Evolutionary conservation across 345 rosid genomes (phyloP).

Genomic region (Turritis glabra): DNA sequence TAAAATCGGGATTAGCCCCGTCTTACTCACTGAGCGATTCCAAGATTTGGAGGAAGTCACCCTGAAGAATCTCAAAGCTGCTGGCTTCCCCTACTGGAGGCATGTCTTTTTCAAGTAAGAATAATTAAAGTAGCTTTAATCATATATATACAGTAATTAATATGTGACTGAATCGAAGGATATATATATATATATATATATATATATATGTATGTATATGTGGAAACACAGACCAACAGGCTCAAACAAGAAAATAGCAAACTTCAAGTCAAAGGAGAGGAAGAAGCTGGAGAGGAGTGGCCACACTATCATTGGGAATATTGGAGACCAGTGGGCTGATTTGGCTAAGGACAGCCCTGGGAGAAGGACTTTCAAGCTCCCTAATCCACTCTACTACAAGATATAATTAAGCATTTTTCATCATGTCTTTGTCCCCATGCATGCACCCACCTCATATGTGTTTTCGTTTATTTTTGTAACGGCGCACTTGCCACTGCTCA

Average conservation of each 20-base stretch:
- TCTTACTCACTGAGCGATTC: slow-evolving; percentile 44
- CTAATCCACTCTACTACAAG: slow-evolving; percentile 57
- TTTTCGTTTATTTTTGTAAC: neutral
- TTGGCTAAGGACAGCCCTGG: slow-evolving; percentile 37
- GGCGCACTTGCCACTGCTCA: too few species aligned
- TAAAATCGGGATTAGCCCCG: slow-evolving; percentile 36
- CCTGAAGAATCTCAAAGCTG: slow-evolving; percentile 34
- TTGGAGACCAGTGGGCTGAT: slow-evolving; percentile 65
- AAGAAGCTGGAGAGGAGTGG: slow-evolving; percentile 40
- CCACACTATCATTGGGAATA: slow-evolving; percentile 51
- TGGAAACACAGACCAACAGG: slow-evolving; percentile 28
- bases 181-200: slow-evolving; percentile 3
- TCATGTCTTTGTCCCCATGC: too few species aligned
- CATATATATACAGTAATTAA: neutral
- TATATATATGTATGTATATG: neutral
- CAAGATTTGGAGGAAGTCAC: slow-evolving; percentile 27
- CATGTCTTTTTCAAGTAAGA: slow-evolving; percentile 41
- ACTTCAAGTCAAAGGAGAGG: slow-evolving; percentile 43
- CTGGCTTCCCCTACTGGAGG: slow-evolving; percentile 47
- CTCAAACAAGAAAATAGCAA: slow-evolving; percentile 12
- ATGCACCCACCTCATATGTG: neutral
- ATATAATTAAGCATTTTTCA: too few species aligned
- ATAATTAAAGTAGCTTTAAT: neutral
- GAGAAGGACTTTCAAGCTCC: slow-evolving; percentile 50
- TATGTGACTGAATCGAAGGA: neutral